Evolutionary conservation across 2,329 filamentous ascomycete species (phyloP).

Genomic region (Scedosporium aurantiacum): DNA sequence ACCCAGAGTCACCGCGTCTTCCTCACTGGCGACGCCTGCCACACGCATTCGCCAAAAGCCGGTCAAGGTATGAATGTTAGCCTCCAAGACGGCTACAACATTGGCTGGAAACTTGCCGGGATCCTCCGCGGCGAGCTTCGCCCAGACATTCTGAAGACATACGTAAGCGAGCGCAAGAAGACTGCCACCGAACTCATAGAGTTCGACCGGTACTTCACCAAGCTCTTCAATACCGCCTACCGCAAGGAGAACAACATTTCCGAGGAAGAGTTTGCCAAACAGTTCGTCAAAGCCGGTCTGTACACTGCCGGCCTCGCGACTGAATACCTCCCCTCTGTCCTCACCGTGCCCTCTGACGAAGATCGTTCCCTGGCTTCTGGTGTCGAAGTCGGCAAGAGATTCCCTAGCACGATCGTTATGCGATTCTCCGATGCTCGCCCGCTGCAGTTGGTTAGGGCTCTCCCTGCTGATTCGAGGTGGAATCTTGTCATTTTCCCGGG

Average conservation of each 20-base stretch:
- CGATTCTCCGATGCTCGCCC: constrained; percentile 48
- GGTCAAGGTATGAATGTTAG: constrained; percentile 61
- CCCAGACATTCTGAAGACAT: constrained; percentile 29
- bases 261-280: constrained; percentile 38
- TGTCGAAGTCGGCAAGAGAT: constrained; percentile 41
- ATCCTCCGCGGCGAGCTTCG: constrained; percentile 27
- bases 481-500: constrained; percentile 47
- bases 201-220: constrained; percentile 43
- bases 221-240: constrained; percentile 37
- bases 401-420: constrained; percentile 47
- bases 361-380: constrained; percentile 25
- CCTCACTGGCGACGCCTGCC: constrained; percentile 53
- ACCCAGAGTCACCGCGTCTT: constrained; percentile 48
- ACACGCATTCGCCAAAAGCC: constrained; percentile 46
- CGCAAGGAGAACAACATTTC: constrained; percentile 25
- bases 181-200: constrained; percentile 54
- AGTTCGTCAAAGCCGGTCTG: constrained; percentile 44
- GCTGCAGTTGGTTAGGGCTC: constrained; percentile 37
- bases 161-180: constrained; percentile 36
- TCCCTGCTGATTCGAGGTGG: constrained; percentile 34
- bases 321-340: constrained; percentile 37
- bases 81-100: constrained; percentile 51
- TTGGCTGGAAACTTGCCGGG: constrained; percentile 41
- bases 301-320: constrained; percentile 51
- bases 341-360: constrained; percentile 25